Conservation (phyloP, 805 yeast genomes). For the Barnettozyma californica region DNA sequence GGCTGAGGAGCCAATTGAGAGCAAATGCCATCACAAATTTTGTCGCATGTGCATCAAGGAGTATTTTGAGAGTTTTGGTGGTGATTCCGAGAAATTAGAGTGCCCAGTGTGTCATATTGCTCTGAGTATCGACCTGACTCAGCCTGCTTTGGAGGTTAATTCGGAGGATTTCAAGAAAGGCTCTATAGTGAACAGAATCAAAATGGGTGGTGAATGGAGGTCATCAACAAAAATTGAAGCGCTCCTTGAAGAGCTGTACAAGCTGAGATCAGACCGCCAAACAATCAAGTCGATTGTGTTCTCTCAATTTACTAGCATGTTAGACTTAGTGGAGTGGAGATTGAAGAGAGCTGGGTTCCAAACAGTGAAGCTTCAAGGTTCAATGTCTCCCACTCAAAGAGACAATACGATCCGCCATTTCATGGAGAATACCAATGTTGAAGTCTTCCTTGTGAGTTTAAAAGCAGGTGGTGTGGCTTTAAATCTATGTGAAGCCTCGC, state of each 20-base stretch:
- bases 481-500: constrained; percentile 94
- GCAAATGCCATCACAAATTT: constrained; percentile 89
- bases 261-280: constrained; percentile 74
- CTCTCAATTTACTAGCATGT: constrained; percentile 95
- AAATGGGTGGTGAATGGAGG: constrained; percentile 84
- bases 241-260: constrained; percentile 85
- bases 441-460: constrained; percentile 87
- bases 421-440: constrained; percentile 89
- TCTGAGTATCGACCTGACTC: constrained; percentile 81
- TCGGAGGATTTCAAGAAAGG: constrained; percentile 51
- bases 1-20: constrained; percentile 95
- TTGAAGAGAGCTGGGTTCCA: constrained; percentile 90
- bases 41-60: constrained; percentile 91
- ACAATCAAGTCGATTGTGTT: constrained; percentile 95
- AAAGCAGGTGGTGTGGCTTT: constrained; percentile 99
- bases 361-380: constrained; percentile 92
- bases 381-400: constrained; percentile 94
- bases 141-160: constrained; percentile 72
- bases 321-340: constrained; percentile 95
- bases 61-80: constrained; percentile 77
- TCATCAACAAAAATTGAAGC: constrained; percentile 97
- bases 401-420: constrained; percentile 87
- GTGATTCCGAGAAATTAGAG: constrained; percentile 51
- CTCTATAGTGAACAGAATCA: constrained; percentile 79
- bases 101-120: constrained; percentile 98